These are phyloP conservation scores for Dothidotthia symphoricarpi DNA, from an alignment of 2,329 filamentous ascomycete species.

Conservation along the genomic window DNA sequence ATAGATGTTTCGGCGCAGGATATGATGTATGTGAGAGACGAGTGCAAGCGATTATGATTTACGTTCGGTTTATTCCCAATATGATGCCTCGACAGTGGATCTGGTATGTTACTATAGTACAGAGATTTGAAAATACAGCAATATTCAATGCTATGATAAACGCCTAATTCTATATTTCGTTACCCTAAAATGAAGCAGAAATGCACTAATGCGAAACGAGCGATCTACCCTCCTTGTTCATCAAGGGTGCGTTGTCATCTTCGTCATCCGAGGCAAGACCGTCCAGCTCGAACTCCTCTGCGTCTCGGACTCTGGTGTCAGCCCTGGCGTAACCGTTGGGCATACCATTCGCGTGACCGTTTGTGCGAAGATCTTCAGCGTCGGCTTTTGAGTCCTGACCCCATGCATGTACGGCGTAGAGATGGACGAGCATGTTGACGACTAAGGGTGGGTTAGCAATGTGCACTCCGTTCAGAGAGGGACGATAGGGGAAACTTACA, in stretches of 20 bases:
- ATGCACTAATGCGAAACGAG: slow-evolving; percentile 12
- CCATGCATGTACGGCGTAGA: slow-evolving; percentile 70
- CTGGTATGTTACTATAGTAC: too few relatives aligned
- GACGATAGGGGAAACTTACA: slow-evolving; percentile 51
- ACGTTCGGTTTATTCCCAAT: too few relatives aligned
- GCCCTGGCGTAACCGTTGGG: slow-evolving; percentile 47
- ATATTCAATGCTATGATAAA: too few relatives aligned
- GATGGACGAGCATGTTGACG: slow-evolving; percentile 76
- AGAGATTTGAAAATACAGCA: too few relatives aligned
- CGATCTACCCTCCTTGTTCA: slow-evolving; percentile 26
- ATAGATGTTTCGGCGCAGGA: too few relatives aligned
- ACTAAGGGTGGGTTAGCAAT: slow-evolving; percentile 49
- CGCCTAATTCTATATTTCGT: too few relatives aligned
- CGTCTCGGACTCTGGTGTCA: slow-evolving; percentile 67
- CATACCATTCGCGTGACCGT: slow-evolving; percentile 23
- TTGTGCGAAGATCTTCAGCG: slow-evolving; percentile 35
- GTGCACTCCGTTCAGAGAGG: neutral
- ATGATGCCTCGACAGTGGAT: too few relatives aligned
- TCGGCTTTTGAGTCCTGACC: slow-evolving; percentile 41
- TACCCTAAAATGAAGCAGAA: neutral
- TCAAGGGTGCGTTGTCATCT: slow-evolving; percentile 45
- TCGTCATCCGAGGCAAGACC: slow-evolving; percentile 89
- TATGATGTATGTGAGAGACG: too few relatives aligned
- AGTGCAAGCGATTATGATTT: too few relatives aligned
- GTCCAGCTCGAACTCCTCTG: slow-evolving; percentile 90